Evolutionary conservation across 306 rosid species (phyloP).

Genomic region (Gastrolobium bilobum): DNA sequence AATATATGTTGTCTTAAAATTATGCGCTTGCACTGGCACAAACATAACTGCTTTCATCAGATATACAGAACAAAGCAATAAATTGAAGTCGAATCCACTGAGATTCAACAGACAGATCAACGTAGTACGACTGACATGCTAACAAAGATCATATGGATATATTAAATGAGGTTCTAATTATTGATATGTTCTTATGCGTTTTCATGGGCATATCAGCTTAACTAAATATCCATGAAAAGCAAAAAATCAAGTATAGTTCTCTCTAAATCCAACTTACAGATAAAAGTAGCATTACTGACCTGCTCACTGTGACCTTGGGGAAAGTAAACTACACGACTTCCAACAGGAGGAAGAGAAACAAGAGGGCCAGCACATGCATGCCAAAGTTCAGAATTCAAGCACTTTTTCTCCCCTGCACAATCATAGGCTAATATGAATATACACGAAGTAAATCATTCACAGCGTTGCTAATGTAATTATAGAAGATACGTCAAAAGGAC

Average conservation of each 20-base stretch:
- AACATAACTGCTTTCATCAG: constrained; percentile 14
- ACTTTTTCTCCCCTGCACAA: constrained; percentile 70
- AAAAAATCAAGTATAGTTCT: not conserved
- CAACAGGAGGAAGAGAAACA: constrained; percentile 74
- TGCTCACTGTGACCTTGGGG: constrained; percentile 89
- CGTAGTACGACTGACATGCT: not conserved
- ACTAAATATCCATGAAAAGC: constrained; percentile 33
- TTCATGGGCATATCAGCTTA: constrained; percentile 30
- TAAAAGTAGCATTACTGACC: constrained; percentile 52
- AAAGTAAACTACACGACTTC: constrained; percentile 80
- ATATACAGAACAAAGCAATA: not conserved
- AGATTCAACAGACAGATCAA: not conserved
- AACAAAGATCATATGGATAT: not conserved
- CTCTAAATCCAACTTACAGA: constrained; percentile 22
- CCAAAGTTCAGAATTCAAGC: constrained; percentile 83
- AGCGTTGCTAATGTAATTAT: constrained; percentile 15
- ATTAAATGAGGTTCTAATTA: constrained; percentile 19
- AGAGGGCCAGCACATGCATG: constrained; percentile 88
- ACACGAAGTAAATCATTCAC: constrained; percentile 20
- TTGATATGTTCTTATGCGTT: constrained; percentile 3
- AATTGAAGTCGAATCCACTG: constrained; percentile 29
- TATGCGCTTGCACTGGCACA: constrained; percentile 10
- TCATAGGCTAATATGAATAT: constrained; percentile 38
- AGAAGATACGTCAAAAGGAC: constrained; percentile 23
- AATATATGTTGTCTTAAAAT: not conserved